Evolutionary conservation across 352 stramenopile species (phyloP), one percentile per base, ranked within the genome.

Genomic region (Thalassiosira hispida): DNA sequence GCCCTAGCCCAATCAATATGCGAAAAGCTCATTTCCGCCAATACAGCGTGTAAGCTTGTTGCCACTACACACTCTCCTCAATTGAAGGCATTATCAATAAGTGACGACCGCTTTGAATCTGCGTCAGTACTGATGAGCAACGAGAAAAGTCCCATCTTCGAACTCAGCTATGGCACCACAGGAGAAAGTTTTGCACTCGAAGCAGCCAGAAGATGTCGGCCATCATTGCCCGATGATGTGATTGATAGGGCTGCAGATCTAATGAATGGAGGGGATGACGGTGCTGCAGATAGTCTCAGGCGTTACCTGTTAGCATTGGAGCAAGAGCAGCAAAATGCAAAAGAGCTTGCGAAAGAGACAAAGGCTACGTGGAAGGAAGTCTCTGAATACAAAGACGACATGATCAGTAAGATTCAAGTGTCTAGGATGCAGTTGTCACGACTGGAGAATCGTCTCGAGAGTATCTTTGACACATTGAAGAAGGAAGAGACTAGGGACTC

Each of bases 61-160:
- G 90, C 90, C 0, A 96, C 93, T 11, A 96, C 93, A 7, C 93
- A 96, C 75, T 95, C 91, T 67, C 72, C 85, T 29, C 81, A 90
- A 35, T 73, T 96, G 1, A 96, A 96, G 76, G 85, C 85, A 22
- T 81, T 96, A 8, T 92, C 90, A 3, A 75, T 87, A 18, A 73
- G 82, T 22, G 84, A 85, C 59, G 38, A 80, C 11, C 52, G 77
- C 4, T 90, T 91, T 81, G 52, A 84, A 60, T 90, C 76, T 61
- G 88, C 88, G 29, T 80, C 81, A 4, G 88, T 92, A 11, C 40
- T 89, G n/a, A 62, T 91, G 16, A 44, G 77, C 35, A 69, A 47
- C 5, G 49, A 73, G 49, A 61, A 80, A 59, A 25, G 20, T 33
- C 91, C 92, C 7, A 92, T 77, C 2, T 96, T 94, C 78, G 55